Evolutionary conservation across 495 filamentous ascomycete genomes (phyloP).

Genomic region (Aspergillus incahuasiensis): DNA sequence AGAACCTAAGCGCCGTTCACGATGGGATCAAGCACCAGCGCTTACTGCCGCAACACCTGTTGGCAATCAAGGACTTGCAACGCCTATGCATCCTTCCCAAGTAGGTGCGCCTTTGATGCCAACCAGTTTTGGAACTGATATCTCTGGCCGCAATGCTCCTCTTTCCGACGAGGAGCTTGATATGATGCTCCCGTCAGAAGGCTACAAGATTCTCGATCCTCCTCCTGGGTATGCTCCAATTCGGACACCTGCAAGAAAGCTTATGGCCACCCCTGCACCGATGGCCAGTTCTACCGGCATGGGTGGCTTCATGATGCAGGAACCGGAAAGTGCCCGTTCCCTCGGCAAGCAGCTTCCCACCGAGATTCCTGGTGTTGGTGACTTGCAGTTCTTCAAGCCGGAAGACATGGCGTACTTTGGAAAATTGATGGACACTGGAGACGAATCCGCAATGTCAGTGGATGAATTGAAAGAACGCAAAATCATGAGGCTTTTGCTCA

Average conservation of each 20-base stretch:
- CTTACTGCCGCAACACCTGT: conserved; percentile 67
- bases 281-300: conserved; percentile 57
- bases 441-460: conserved; percentile 86
- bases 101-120: conserved; percentile 49
- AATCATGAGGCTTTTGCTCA: conserved; percentile 94
- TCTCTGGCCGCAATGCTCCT: conserved; percentile 70
- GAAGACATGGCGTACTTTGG: conserved; percentile 99
- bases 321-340: conserved; percentile 73
- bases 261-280: conserved; percentile 69
- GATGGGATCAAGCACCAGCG: conserved; percentile 84
- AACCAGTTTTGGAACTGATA: conserved; percentile 71
- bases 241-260: conserved; percentile 67
- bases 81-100: conserved; percentile 81
- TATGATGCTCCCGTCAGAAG: conserved; percentile 81
- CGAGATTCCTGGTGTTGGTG: conserved; percentile 95
- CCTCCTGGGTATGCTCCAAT: conserved; percentile 91
- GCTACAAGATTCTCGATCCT: conserved; percentile 89
- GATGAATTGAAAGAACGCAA: conserved; percentile 97
- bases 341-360: conserved; percentile 91
- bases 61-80: conserved; percentile 74
- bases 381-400: conserved; percentile 97
- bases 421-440: conserved; percentile 90
- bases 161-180: conserved; percentile 93
- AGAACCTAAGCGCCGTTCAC: conserved; percentile 65
- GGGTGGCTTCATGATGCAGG: conserved; percentile 96